phyloP scores from a whole-genome alignment of 176 grass and related monocot genomes.

The Aegilops bicornis region DNA sequence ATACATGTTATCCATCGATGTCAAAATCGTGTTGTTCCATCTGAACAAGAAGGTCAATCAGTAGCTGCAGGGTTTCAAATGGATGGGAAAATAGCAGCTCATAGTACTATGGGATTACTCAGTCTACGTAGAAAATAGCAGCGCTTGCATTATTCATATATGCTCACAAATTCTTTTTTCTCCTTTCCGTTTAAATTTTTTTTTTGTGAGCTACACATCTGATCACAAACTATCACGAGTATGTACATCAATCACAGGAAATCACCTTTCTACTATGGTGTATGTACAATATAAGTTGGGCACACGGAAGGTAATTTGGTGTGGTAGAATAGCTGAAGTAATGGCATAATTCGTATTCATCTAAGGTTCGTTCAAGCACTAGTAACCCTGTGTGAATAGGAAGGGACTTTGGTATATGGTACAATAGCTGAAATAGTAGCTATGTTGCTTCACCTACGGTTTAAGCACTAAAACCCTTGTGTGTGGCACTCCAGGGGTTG shows the following conservation, averaged over 20 bases:
- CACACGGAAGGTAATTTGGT: background rate
- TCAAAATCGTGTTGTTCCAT: too few relatives aligned
- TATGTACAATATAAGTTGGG: constrained; percentile 17
- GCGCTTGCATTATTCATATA: background rate
- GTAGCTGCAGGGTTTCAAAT: background rate
- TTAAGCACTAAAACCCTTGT: constrained; percentile 75
- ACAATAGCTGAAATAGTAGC: background rate
- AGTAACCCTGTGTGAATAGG: background rate
- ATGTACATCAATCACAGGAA: constrained; percentile 11
- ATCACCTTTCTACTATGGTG: constrained; percentile 16
- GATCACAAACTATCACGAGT: too few relatives aligned
- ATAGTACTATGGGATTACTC: background rate
- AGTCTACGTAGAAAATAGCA: background rate
- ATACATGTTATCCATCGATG: too few relatives aligned
- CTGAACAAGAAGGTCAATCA: too few relatives aligned
- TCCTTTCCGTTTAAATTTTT: too few relatives aligned
- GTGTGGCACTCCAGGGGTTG: constrained; percentile 76
- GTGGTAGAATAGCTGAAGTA: background rate
- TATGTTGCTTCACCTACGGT: background rate
- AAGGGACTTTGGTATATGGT: background rate
- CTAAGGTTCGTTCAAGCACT: constrained; percentile 29
- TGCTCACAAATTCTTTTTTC: too few relatives aligned
- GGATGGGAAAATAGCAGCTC: background rate
- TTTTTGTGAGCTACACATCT: too few relatives aligned
- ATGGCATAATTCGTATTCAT: constrained; percentile 5